Base-by-base conservation (phyloP, 2,329 filamentous ascomycete genomes). In the Nothomitra cinnamomea region DNA sequence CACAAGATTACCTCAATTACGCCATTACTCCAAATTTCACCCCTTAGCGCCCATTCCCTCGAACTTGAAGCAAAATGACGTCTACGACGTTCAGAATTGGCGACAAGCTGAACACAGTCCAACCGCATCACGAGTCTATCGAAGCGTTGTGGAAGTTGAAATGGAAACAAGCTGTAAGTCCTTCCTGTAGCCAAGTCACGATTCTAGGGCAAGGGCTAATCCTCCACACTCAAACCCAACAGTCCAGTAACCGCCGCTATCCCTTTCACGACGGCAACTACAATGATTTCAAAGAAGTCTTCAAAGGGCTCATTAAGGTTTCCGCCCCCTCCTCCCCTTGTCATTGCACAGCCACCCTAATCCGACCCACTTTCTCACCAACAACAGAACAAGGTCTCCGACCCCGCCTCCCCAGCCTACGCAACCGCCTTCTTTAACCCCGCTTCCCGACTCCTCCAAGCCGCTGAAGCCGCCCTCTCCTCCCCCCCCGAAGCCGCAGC, bases 181-280 rank as follows among this genome's bases (percentile, higher is more conserved):
- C 10, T 10, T 4, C 13, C 36, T 21, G n/a, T n/a, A n/a, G n/a
- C n/a, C n/a, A n/a, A n/a, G n/a, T n/a, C n/a, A n/a, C n/a, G n/a
- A n/a, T n/a, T n/a, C 49, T 28, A 12, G 51, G 12, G 52, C 22
- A 15, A n/a, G 40, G 51, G 24, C 42, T 43, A 6, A 55, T 5
- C 24, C 28, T 25, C 15, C 35, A 3, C 36, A n/a, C n/a, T n/a
- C 28, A 32, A 40, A 53, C 2, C 28, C 21, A 6, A 38, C 56
- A 73, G 72, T 79, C 76, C 64, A 65, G 66, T 36, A 80, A 79
- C 67, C 74, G 78, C 54, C 72, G 87, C 7, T 84, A 85, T 60
- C 81, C 82, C 0, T 88, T 88, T 71, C 84, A 87, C 70, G 84
- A 87, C 65, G 78, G 80, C 50, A 69, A 72, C 2, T 75, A 76